phyloP scores from a whole-genome alignment of 2,329 filamentous ascomycete species.

The Phialemoniopsis sp. region DNA sequence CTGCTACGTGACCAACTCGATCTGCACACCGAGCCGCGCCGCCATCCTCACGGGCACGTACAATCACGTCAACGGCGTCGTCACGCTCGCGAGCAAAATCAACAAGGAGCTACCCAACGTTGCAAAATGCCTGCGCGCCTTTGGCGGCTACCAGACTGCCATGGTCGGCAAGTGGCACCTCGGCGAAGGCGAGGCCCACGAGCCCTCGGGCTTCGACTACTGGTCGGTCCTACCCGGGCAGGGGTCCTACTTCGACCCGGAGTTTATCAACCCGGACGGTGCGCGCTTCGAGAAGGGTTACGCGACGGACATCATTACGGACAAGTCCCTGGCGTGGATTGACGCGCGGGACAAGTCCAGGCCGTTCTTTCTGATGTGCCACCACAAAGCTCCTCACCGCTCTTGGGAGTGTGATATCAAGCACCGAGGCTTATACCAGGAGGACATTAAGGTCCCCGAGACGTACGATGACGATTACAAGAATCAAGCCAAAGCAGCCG shows the following conservation, averaged over 20 bases:
- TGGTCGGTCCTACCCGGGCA: constrained; percentile 47
- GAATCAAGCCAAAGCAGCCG: constrained; percentile 44
- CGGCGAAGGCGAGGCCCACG: constrained; percentile 38
- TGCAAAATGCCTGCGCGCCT: constrained; percentile 40
- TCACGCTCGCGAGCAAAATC: constrained; percentile 43
- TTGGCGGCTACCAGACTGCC: constrained; percentile 43
- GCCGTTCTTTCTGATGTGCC: constrained; percentile 52
- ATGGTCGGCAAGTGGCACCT: constrained; percentile 53
- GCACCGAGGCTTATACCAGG: constrained; percentile 42
- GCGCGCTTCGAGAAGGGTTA: constrained; percentile 30
- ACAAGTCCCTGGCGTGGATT: constrained; percentile 42
- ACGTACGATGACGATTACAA: constrained; percentile 52
- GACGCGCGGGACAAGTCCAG: constrained; percentile 21
- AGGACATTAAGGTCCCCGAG: constrained; percentile 41
- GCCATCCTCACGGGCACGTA: constrained; percentile 45
- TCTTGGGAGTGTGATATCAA: constrained; percentile 46
- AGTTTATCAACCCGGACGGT: constrained; percentile 38
- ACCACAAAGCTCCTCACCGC: constrained; percentile 51
- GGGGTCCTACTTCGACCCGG: constrained; percentile 46
- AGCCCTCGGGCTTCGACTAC: constrained; percentile 46
- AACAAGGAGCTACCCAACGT: constrained; percentile 47
- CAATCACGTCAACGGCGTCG: constrained; percentile 48
- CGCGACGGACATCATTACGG: constrained; percentile 47
- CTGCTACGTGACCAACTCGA: constrained; percentile 50
- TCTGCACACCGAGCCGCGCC: constrained; percentile 47